Conservation (phyloP, 345 rosid species). For the Lepidium didymum region DNA sequence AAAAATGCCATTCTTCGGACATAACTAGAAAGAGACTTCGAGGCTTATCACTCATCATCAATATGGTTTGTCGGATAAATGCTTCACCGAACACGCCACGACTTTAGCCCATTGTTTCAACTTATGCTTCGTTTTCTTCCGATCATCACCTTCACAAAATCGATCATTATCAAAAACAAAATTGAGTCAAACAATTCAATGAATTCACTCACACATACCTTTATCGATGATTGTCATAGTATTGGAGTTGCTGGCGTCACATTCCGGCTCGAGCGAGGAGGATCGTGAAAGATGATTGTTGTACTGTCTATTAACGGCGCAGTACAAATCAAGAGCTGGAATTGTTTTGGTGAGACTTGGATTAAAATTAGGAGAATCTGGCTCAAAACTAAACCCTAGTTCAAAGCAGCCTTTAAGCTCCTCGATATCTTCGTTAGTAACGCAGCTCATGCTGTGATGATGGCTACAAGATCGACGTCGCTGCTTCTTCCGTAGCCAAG, state of each 20-base stretch:
- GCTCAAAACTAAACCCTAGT: slow-evolving; percentile 65
- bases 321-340: slow-evolving; percentile 68
- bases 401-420: slow-evolving; percentile 81
- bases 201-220: slow-evolving; percentile 26
- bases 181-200: too few relatives aligned
- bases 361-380: slow-evolving; percentile 52
- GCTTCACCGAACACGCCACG: slow-evolving; percentile 64
- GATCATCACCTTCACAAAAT: slow-evolving; percentile 46
- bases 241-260: slow-evolving; percentile 14
- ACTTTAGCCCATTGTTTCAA: slow-evolving; percentile 85
- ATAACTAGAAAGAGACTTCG: background rate
- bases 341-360: slow-evolving; percentile 52
- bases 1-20: background rate
- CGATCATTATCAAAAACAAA: background rate
- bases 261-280: slow-evolving; percentile 40
- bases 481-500: slow-evolving; percentile 55
- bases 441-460: slow-evolving; percentile 34
- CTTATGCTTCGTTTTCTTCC: slow-evolving; percentile 53
- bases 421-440: slow-evolving; percentile 67
- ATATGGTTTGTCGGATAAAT: slow-evolving; percentile 30
- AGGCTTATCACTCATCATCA: background rate
- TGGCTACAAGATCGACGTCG: background rate
- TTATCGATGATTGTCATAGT: slow-evolving; percentile 38
- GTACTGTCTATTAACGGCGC: slow-evolving; percentile 56
- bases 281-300: slow-evolving; percentile 40